Percentiles rank a stretch among this genome's conserved stretches.
These are phyloP conservation scores for Aspergillus versicolor DNA, from an alignment of 2,329 filamentous ascomycete genomes.

Conservation along the genomic window DNA sequence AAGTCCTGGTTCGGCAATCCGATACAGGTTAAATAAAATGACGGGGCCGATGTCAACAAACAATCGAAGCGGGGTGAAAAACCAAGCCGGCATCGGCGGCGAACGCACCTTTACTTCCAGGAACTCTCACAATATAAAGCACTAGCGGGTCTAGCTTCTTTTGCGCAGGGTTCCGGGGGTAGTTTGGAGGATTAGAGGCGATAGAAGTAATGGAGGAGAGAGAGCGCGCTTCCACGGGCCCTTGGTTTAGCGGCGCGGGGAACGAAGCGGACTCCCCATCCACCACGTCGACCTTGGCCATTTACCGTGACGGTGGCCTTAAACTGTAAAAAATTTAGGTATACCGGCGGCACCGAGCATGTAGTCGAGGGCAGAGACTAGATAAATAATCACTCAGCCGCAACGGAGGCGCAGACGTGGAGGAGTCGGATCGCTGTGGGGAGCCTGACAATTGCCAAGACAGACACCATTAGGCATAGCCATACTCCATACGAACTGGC, in stretches of 20 bases:
- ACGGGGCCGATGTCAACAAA: background rate
- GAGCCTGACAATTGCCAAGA: slow-evolving; percentile 14
- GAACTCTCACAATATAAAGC: slow-evolving; percentile 90
- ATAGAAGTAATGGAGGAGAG: slow-evolving; percentile 75
- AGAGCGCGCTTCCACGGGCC: slow-evolving; percentile 73
- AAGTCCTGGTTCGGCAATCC: background rate
- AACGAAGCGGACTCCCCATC: slow-evolving; percentile 28
- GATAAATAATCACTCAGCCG: slow-evolving; percentile 14
- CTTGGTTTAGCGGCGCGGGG: slow-evolving; percentile 22
- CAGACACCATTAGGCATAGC: slow-evolving; percentile 3
- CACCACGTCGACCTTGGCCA: slow-evolving; percentile 26
- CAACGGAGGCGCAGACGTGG: slow-evolving; percentile 10
- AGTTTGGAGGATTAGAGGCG: slow-evolving; percentile 81
- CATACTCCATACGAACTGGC: background rate
- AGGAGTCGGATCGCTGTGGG: slow-evolving; percentile 15
- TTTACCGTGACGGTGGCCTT: slow-evolving; percentile 10
- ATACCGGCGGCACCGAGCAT: background rate
- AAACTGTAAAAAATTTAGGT: background rate
- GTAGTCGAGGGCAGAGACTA: slow-evolving; percentile 11
- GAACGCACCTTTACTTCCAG: slow-evolving; percentile 74
- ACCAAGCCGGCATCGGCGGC: background rate
- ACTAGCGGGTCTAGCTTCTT: slow-evolving; percentile 68
- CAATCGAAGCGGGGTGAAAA: background rate
- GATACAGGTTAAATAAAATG: background rate
- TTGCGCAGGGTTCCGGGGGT: slow-evolving; percentile 74